Conservation (phyloP, 2,329 filamentous ascomycete genomes). For the Fusarium sp. region DNA sequence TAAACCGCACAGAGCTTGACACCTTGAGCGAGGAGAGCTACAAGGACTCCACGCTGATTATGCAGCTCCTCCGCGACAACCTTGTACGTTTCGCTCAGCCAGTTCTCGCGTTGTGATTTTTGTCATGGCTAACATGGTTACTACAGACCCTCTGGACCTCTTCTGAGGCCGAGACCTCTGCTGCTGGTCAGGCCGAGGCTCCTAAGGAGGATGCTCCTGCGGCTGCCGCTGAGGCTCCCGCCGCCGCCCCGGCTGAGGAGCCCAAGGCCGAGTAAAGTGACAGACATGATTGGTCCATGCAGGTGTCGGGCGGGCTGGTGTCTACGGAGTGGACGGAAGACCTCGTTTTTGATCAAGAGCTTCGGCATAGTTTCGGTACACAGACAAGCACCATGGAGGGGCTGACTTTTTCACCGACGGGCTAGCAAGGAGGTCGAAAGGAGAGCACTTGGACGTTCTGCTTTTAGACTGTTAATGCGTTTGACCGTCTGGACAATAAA, state of each 20-base stretch:
- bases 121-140: constrained; percentile 48
- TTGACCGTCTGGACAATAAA: constrained; percentile 71
- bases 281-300: constrained; percentile 50
- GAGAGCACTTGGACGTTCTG: constrained; percentile 67
- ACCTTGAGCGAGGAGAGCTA: constrained; percentile 98
- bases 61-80: constrained; percentile 98
- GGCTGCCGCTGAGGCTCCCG: constrained; percentile 71
- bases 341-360: constrained; percentile 67
- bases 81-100: constrained; percentile 71
- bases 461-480: constrained; percentile 70
- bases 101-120: neutral
- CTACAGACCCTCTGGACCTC: constrained; percentile 97
- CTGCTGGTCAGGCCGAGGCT: constrained; percentile 67
- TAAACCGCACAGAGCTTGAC: constrained; percentile 80
- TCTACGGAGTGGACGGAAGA: constrained; percentile 76
- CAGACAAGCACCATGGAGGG: constrained; percentile 58
- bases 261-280: constrained; percentile 76
- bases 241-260: constrained; percentile 70
- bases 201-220: constrained; percentile 64
- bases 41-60: constrained; percentile 99
- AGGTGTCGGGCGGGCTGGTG: constrained; percentile 70
- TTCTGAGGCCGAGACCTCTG: constrained; percentile 91
- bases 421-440: constrained; percentile 58
- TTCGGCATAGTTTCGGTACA: constrained; percentile 66
- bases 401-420: constrained; percentile 56